Evolutionary conservation across 2,329 filamentous ascomycete genomes (phyloP), one percentile per base, ranked within the genome.

Genomic region (Xylaria sp.): DNA sequence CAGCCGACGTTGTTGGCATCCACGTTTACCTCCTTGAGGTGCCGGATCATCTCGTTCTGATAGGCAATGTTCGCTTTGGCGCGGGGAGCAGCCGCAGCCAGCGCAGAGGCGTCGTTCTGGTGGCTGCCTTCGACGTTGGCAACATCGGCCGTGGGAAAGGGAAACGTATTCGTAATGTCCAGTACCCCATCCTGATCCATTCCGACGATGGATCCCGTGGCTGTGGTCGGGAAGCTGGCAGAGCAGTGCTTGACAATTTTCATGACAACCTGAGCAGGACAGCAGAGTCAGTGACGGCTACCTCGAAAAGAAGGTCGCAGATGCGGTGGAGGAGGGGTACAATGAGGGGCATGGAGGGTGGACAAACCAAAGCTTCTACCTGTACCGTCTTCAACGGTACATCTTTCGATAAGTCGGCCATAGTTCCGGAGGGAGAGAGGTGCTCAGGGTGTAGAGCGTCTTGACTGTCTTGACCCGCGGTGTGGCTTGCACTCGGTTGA

Each of bases 241-340:
- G 94, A 92, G 85, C 93, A 94, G 86, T 98, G 94, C 85, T 97
- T 98, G 83, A 97, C 94, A 81, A 98, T 94, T 87, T 98, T 97
- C 92, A 98, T 95, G 76, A 97, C 93, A 78, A 97, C 93, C 93
- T 96, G 76, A 63, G 44, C 58, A 55, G 32, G 9, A 28, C n/a
- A 63, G 46, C 41, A 60, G 77, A 18, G 32, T 70, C 25, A 71
- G 65, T 37, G 48, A 39, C 37, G 39, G 50, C 39, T 58, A 50
- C 58, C 10, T 34, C 25, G 28, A 68, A 34, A 20, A 46, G 54
- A 56, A 20, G n/a, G n/a, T 57, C 34, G 58, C 52, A 46, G 15
- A 56, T 41, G 37, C 28, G 56, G 44, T 48, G 48, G 32, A 71
- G 76, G 74, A 74, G 74, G 63, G 63, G 66, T 20, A 51, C 69